These are phyloP conservation scores for Aspergillus biplanus DNA, from an alignment of 495 filamentous ascomycete genomes.

Conservation along the genomic window DNA sequence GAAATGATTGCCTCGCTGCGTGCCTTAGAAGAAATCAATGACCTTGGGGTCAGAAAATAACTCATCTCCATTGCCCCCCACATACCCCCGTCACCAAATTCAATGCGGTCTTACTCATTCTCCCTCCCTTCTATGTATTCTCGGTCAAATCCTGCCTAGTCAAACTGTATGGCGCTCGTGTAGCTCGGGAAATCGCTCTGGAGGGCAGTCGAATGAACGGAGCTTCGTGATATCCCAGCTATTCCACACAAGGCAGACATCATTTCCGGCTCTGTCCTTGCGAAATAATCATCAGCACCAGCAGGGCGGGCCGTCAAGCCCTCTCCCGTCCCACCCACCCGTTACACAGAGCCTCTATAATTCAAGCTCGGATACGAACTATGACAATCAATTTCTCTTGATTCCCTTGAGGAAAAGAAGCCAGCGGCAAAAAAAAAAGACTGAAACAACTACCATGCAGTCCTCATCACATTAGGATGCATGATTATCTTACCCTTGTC, in stretches of 20 bases:
- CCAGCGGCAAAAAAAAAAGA: slow-evolving; percentile 6
- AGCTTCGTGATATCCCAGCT: no score
- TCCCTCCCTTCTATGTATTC: neutral
- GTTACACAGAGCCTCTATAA: no score
- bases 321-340: no score
- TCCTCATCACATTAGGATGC: slow-evolving; percentile 19
- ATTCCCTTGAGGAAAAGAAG: neutral
- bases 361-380: no score
- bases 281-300: no score
- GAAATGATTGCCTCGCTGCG: neutral
- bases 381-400: no score
- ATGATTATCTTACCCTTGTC: slow-evolving; percentile 4
- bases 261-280: no score
- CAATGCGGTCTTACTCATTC: neutral
- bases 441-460: slow-evolving; percentile 19
- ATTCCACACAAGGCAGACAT: no score
- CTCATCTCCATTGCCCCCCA: neutral
- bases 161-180: neutral
- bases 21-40: neutral
- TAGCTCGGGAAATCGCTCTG: neutral
- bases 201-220: neutral
- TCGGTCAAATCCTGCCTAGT: neutral
- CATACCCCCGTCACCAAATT: neutral
- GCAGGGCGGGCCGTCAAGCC: no score
- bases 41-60: slow-evolving; percentile 3